A percentile compares a stretch with the other conserved stretches of the same genome.
These are phyloP conservation scores for Salvia sclarea DNA, from an alignment of 305 asterid species.

Conservation along the genomic window DNA sequence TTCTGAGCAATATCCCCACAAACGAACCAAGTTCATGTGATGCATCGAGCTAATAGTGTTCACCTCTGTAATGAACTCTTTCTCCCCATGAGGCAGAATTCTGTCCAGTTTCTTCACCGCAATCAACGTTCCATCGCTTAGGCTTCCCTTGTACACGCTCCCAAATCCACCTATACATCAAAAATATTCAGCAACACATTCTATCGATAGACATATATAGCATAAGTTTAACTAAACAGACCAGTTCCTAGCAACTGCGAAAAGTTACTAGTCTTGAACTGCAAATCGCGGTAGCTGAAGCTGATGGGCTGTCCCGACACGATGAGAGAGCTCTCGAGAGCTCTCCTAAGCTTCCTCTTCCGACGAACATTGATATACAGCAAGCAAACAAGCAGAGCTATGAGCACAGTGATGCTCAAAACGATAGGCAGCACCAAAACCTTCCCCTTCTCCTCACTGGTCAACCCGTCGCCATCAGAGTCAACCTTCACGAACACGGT, in stretches of 20 bases:
- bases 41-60: conserved; percentile 89
- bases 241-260: conserved; percentile 75
- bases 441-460: conserved; percentile 43
- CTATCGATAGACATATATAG: not conserved
- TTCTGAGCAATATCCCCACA: conserved; percentile 81
- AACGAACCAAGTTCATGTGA: conserved; percentile 81
- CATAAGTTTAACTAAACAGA: conserved; percentile 25
- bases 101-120: conserved; percentile 88
- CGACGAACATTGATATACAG: conserved; percentile 50
- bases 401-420: conserved; percentile 55
- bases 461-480: conserved; percentile 42
- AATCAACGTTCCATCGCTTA: conserved; percentile 66
- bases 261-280: conserved; percentile 57
- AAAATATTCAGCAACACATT: too few relatives aligned
- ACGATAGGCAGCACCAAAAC: conserved; percentile 74
- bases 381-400: conserved; percentile 61
- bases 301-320: conserved; percentile 67
- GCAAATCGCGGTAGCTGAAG: conserved; percentile 73
- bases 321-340: conserved; percentile 61
- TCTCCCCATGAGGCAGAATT: conserved; percentile 80
- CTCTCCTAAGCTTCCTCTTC: conserved; percentile 56
- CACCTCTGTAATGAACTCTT: conserved; percentile 82
- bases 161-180: conserved; percentile 72
- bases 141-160: conserved; percentile 72
- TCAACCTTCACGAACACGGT: conserved; percentile 75